These are phyloP conservation scores for Tetradesmus obliquus DNA, from an alignment of 139 green algal species.

Conservation along the genomic window DNA sequence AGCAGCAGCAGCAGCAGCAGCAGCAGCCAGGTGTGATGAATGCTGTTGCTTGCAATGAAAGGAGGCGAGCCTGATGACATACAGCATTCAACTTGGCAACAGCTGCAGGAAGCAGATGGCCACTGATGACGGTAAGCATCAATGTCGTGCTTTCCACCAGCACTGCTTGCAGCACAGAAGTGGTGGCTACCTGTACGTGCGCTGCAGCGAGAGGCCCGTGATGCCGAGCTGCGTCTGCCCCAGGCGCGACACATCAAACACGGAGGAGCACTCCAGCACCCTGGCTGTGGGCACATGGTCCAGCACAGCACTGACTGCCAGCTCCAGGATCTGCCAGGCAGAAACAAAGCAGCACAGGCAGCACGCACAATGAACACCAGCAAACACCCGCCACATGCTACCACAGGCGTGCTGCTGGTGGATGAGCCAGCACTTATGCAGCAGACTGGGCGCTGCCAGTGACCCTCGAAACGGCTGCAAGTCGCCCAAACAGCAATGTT, in stretches of 20 bases:
- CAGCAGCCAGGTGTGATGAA: background rate
- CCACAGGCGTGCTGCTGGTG: background rate
- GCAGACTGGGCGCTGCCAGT: too few relatives aligned
- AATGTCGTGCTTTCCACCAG: too few relatives aligned
- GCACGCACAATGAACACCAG: background rate
- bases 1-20: slow-evolving; percentile 3
- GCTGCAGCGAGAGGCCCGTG: slow-evolving; percentile 25
- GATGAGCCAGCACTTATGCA: background rate
- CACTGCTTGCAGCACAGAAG: too few relatives aligned
- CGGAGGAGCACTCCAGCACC: background rate
- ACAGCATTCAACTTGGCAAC: background rate
- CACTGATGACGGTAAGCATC: too few relatives aligned
- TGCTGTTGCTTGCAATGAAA: background rate
- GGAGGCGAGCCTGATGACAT: background rate
- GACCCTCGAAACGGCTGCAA: too few relatives aligned
- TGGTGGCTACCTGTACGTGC: slow-evolving; percentile 15
- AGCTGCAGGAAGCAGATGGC: background rate
- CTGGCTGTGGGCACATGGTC: slow-evolving; percentile 1
- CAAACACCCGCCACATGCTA: background rate
- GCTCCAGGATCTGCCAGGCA: slow-evolving; percentile 40
- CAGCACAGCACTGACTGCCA: slow-evolving; percentile 34
- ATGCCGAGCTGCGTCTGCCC: slow-evolving; percentile 37
- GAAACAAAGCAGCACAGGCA: background rate
- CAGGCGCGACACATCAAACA: slow-evolving; percentile 34
- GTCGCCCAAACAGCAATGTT: background rate